Base-by-base conservation (phyloP, 2,329 filamentous ascomycete genomes). In the Cryphonectria naterciae region DNA sequence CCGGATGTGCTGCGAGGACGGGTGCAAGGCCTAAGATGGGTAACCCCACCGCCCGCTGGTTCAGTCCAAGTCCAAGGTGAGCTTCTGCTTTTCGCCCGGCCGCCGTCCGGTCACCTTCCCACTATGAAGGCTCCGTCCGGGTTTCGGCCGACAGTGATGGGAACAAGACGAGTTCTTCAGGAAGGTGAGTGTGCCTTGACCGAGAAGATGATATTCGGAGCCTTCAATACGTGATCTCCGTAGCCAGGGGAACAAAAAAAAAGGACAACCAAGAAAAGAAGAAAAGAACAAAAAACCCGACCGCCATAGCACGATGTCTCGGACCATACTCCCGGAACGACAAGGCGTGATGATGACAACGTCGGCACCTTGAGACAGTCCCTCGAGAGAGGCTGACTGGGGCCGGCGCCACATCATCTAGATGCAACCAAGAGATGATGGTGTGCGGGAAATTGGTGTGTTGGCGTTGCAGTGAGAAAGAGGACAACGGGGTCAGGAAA, bases 341-440 rank as follows among this genome's bases (percentile, higher is more conserved):
- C 54, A 58, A 58, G 54, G 54, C 54, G 25, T 32, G 54, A 58
- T 22, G 32, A 25, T 65, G 62, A 65, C 62, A 65, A 49, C 62
- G 43, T 22, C 41, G 62, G 41, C 8, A 65, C 62, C 17, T 65
- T 17, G n/a, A 65, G 43, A 49, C 46, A 49, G 19, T 8, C 22
- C 17, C 22, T 7, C 7, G n/a, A 49, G 46, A 46, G 17, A 49
- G 46, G 11, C 46, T n/a, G 25, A 65, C 62, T 37, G 52, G 67
- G 62, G 13, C 35, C 32, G 56, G 63, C 70, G 67, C 67, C 62
- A 69, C 49, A 67, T 69, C 46, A 61, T 69, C 58, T 66, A 41
- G 67, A 62, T 69, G 67, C 67, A 69, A 66, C 62, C 8, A 49
- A n/a, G 3, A 49, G 56, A 25, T 46, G 39, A 28, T 64, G 62